phyloP scores from a whole-genome alignment of 139 green algal genomes.

The Chlorella sp. region DNA sequence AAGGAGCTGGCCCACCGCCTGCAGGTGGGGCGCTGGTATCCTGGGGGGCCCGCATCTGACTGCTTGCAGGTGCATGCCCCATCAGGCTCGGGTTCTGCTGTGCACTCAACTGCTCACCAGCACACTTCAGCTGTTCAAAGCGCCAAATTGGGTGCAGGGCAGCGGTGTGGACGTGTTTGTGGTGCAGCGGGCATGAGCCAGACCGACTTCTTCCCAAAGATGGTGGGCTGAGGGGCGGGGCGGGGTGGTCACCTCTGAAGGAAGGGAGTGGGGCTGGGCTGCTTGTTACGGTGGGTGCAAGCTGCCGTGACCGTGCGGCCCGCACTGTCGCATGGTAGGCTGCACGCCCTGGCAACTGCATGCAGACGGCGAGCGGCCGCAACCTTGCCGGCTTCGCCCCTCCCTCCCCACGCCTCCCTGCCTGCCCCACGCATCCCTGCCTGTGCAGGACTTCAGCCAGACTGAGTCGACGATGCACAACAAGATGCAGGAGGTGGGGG shows the following conservation, averaged over 20 bases:
- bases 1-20: constrained; percentile 15
- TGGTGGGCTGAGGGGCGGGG: background rate
- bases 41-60: background rate
- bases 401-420: background rate
- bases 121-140: too few relatives aligned
- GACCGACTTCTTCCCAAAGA: constrained; percentile 39
- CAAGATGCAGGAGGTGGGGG: constrained; percentile 23
- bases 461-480: constrained; percentile 14
- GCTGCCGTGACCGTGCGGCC: too few relatives aligned
- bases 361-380: background rate
- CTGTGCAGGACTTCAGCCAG: constrained; percentile 23
- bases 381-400: background rate
- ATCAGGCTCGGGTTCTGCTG: too few relatives aligned
- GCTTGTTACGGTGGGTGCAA: background rate
- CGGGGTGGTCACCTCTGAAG: background rate
- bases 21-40: background rate
- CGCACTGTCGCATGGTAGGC: background rate
- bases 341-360: background rate
- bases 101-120: too few relatives aligned
- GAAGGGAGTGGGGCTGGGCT: background rate
- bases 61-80: too few relatives aligned
- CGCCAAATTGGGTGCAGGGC: constrained; percentile 15
- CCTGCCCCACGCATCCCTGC: too few relatives aligned
- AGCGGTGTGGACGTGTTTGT: constrained; percentile 36
- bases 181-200: constrained; percentile 38